Base-by-base conservation (phyloP, 495 filamentous ascomycete genomes). In the Aspergillus nanangensis region DNA sequence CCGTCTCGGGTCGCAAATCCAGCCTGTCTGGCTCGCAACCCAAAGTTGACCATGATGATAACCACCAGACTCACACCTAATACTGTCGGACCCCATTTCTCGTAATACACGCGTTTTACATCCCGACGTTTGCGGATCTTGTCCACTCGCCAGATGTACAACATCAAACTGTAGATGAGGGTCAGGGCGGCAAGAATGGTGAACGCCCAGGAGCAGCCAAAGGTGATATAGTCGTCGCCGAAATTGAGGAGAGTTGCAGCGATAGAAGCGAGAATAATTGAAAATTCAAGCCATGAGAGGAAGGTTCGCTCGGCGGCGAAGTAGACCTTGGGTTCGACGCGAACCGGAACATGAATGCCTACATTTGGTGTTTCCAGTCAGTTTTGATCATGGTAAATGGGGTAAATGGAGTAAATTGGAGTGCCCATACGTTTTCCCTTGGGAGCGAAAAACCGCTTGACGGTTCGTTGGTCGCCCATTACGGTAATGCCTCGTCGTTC, bases 301-400 rank as follows among this genome's bases (percentile, higher is more conserved):
- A 96, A 98, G 10, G 93, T 98, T 48, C 93, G 80, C 61, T 98
- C 93, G 7, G 89, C 90, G 19, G 93, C 93, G 53, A 98, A 95
- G 66, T 90, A 94, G 49, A 98, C 93, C 64, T 98, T 98, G 3
- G 93, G 93, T 68, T 98, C 93, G 37, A 98, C 90, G 41, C 93
- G 82, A 34, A 97, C 84, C 22, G 91, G 93, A 18, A 98, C 92
- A 51, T 96, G 89, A 54, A 98, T 98, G 55, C 77, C 79, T 83
- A 41, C 14, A 33, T 24, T 10, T n/a, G 32, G 40, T 43, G 53
- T 46, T n/a, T n/a, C n/a, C n/a, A n/a, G 52, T 33, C 22, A 37
- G 22, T 38, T 38, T 31, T 18, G 24, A 17, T 38, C 5, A 1
- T 32, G 3, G 27, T 1, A 13, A n/a, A 18, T 41, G 18, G 36